Evolutionary conservation across 2,329 filamentous ascomycete genomes (phyloP).

Genomic region (Penicillium sp.): DNA sequence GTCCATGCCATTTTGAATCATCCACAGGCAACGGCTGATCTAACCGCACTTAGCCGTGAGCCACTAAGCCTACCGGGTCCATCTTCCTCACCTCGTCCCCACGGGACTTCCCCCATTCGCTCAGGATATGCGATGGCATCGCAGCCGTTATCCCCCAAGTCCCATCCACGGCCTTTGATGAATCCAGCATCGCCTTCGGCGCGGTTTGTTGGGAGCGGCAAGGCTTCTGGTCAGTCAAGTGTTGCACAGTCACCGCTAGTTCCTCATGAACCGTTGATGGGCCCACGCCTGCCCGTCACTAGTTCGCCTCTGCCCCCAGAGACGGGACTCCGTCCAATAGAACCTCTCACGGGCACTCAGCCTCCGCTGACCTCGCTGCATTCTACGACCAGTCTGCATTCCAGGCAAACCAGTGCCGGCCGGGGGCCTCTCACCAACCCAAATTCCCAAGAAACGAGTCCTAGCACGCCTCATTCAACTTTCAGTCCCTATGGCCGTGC

Average conservation of each 20-base stretch:
- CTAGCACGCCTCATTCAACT: slow-evolving; percentile 33
- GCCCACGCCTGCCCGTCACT: slow-evolving; percentile 25
- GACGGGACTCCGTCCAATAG: slow-evolving; percentile 21
- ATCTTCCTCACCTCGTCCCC: slow-evolving; percentile 25
- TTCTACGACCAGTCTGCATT: slow-evolving; percentile 34
- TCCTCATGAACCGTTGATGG: slow-evolving; percentile 31
- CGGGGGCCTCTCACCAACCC: slow-evolving; percentile 28
- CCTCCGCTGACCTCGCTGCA: slow-evolving; percentile 26
- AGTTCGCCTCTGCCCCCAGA: slow-evolving; percentile 29
- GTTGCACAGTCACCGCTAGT: slow-evolving; percentile 37
- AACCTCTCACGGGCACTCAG: slow-evolving; percentile 17
- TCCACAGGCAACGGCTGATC: slow-evolving; percentile 24
- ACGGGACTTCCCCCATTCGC: slow-evolving; percentile 31
- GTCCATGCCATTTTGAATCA: slow-evolving; percentile 44
- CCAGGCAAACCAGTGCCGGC: slow-evolving; percentile 31
- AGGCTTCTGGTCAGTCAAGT: slow-evolving; percentile 31
- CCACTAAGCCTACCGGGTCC: slow-evolving; percentile 20
- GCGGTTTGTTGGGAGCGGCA: slow-evolving; percentile 30
- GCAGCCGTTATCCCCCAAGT: slow-evolving; percentile 34
- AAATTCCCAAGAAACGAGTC: slow-evolving; percentile 37
- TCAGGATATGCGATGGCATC: slow-evolving; percentile 25
- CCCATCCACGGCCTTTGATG: slow-evolving; percentile 30
- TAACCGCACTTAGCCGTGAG: slow-evolving; percentile 21
- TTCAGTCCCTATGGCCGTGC: slow-evolving; percentile 32
- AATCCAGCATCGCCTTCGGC: slow-evolving; percentile 39